phyloP scores from a whole-genome alignment of 2,329 filamentous ascomycete species.

The Talaromyces marneffei region DNA sequence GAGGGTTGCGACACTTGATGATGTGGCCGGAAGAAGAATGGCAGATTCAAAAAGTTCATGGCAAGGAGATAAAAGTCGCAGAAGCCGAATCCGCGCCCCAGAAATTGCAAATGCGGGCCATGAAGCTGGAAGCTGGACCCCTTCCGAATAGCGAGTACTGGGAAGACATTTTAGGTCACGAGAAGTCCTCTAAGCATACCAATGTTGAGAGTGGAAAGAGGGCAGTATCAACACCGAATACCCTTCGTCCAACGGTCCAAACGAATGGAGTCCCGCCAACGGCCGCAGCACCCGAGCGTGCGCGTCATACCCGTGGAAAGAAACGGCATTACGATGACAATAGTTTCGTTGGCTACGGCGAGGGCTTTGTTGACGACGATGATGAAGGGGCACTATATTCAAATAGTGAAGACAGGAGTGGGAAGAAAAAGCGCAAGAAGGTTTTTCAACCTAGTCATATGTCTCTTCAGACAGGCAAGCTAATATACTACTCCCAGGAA shows the following conservation, averaged over 20 bases:
- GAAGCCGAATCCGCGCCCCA: constrained; percentile 39
- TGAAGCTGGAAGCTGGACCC: constrained; percentile 44
- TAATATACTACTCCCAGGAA: constrained; percentile 26
- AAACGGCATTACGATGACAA: constrained; percentile 49
- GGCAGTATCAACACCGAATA: constrained; percentile 20
- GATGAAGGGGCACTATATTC: constrained; percentile 40
- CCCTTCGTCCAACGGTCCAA: constrained; percentile 23
- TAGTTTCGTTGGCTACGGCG: constrained; percentile 48
- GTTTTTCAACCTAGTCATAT: constrained; percentile 20
- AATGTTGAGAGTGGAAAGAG: constrained; percentile 30
- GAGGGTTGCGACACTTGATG: constrained; percentile 38
- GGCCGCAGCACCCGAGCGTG: constrained; percentile 29
- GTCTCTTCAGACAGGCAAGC: not conserved
- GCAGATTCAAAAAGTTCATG: constrained; percentile 44
- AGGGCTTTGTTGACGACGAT: constrained; percentile 47
- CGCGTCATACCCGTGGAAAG: constrained; percentile 41
- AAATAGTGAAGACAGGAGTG: constrained; percentile 35
- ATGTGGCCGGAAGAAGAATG: constrained; percentile 48
- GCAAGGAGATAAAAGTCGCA: constrained; percentile 42
- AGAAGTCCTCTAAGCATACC: constrained; percentile 37
- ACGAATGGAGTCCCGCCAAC: constrained; percentile 23
- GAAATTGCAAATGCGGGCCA: constrained; percentile 38
- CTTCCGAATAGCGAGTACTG: constrained; percentile 44
- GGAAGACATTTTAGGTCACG: constrained; percentile 46
- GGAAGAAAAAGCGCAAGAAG: constrained; percentile 46